Evolutionary conservation across 139 green algal genomes (phyloP), one percentile per base, ranked within the genome.

Genomic region (Chlorella ohadii): DNA sequence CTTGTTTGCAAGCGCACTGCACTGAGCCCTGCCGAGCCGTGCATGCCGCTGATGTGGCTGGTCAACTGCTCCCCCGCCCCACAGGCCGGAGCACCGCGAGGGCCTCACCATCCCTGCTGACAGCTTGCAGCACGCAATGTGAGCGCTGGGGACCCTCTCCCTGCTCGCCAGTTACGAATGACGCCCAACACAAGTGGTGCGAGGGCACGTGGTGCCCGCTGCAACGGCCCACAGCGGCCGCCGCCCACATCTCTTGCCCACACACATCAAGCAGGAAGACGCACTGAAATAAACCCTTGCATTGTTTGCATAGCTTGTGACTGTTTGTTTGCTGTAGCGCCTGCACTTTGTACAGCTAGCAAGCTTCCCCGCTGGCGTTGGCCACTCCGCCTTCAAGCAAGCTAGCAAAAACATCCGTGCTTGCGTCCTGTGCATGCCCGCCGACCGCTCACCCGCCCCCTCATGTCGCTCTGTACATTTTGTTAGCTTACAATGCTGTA

Each of bases 51-150:
- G 44, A 6, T 51, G 44, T 6, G 6, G 44, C 9, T 6, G 9
- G 44, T 9, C 44, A 51, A 6, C 44, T 51, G n/a, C 44, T 41
- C 4, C 9, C 66, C 33, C 25, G 2, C 13, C 31, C 66, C 51
- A 33, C 33, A 47, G 66, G 31, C 25, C 31, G 66, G 6, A 39
- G 19, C 25, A 27, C 19, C 31, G 75, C 44, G 56, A 68, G 56
- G 75, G 75, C 1, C 75, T 81, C 2, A 81, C 75, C 33, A 81
- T 81, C 56, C 75, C 75, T 4, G 55, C 75, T 0, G 55, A 36
- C 34, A 59, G 39, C 25, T 39, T 77, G 70, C 75, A 81, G 56
- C 56, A 81, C 27, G 75, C 75, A 34, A 65, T 57, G 56, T 81
- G 56, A 67, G 25, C 1, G n/a, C 22, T 17, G 9, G 0, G 9